Evolutionary conservation across 208 protist species (phyloP), one percentile per base, ranked within the genome.

Genomic region (Phytomonas francai): DNA sequence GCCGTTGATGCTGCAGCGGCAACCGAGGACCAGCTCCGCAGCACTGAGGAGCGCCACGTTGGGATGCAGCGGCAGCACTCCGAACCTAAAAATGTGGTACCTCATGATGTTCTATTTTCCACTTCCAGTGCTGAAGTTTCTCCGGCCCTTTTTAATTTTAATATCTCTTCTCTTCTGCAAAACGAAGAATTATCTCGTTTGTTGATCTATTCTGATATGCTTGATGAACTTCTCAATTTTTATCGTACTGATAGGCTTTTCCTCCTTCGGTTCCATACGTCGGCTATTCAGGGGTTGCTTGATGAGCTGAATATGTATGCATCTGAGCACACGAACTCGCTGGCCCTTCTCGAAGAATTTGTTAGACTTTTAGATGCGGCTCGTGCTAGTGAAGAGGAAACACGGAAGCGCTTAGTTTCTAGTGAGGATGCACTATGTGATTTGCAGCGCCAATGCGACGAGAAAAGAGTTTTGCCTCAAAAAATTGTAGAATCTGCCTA

Each of bases 321-420:
- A 0, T 54, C 69, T 0, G 81, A 87, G 68, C 81, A 77, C 56
- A 82, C 79, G 0, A 78, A 88, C 16, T 81, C 75, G 0, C 62
- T 88, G 31, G 77, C 78, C 59, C 54, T 79, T 36, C 63, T 92
- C 8, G 83, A 89, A 64, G 83, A 92, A 45, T 88, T 85, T 74
- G 79, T 89, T 7, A 27, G 28, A 4, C 59, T 88, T n/a, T 61
- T 88, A 32, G 84, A 90, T 56, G 76, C 60, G 16, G 74, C 83
- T 12, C 74, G 83, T 0, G 72, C 77, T 28, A 73, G 76, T 5
- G 87, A 88, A 63, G 56, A 73, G 16, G 51, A 71, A 14, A 57
- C 76, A 4, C 70, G 77, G 0, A 70, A 85, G 19, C 25, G 73
- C 2, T 65, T 89, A 28, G 68, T 78, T 57, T 19, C 0, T 6